These are phyloP conservation scores for Macadamia integrifolia DNA, from an alignment of 164 flowering plant genomes.

Conservation along the genomic window DNA sequence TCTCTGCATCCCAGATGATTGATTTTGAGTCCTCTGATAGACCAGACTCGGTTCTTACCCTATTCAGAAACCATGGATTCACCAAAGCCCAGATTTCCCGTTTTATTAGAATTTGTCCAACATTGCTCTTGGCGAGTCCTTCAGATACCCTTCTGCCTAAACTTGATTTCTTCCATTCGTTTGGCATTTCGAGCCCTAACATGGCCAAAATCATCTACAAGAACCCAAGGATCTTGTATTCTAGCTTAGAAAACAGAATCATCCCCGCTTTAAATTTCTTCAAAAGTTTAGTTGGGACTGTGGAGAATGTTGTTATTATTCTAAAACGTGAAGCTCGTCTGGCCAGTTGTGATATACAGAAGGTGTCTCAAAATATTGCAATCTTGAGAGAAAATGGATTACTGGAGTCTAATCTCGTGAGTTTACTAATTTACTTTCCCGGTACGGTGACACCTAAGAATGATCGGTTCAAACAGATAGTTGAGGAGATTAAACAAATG, in stretches of 20 bases:
- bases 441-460: background rate
- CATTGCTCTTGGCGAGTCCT: background rate
- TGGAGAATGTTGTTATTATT: background rate
- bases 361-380: background rate
- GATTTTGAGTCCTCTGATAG: background rate
- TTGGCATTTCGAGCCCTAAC: background rate
- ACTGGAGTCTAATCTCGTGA: background rate
- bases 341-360: background rate
- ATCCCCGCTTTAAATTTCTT: constrained; percentile 2
- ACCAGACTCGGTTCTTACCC: constrained; percentile 2
- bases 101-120: background rate
- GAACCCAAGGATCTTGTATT: background rate
- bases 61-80: constrained; percentile 11
- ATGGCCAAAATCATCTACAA: background rate
- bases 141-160: background rate
- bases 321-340: background rate
- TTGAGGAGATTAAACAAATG: constrained; percentile 1
- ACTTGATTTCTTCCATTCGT: background rate
- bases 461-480: constrained; percentile 1
- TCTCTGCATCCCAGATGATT: constrained; percentile 13
- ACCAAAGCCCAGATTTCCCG: constrained; percentile 10
- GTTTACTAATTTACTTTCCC: background rate
- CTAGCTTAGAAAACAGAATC: constrained; percentile 3
- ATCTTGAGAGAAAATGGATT: constrained; percentile 5
- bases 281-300: constrained; percentile 3